phyloP scores from a whole-genome alignment of 2,329 filamentous ascomycete genomes.

The Monilinia polystroma region DNA sequence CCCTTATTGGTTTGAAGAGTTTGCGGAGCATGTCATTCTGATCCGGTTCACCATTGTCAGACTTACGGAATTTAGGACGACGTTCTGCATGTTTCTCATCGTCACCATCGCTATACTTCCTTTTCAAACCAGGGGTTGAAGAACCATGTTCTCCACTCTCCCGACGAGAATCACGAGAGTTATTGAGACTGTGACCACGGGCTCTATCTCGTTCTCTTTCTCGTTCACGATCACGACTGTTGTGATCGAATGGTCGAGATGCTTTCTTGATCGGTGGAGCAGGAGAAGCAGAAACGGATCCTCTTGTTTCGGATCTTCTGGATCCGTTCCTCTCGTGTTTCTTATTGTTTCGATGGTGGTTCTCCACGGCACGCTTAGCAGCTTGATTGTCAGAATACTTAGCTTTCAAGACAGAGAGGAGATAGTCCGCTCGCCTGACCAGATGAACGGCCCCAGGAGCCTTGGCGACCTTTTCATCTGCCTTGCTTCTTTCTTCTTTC shows the following conservation, averaged over 20 bases:
- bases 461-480: slow-evolving; percentile 69
- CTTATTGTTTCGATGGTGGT: slow-evolving; percentile 94
- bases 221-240: slow-evolving; percentile 50
- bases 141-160: slow-evolving; percentile 29
- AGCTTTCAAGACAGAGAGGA: slow-evolving; percentile 88
- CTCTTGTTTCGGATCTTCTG: slow-evolving; percentile 57
- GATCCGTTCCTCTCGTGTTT: slow-evolving; percentile 61
- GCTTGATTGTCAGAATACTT: slow-evolving; percentile 76
- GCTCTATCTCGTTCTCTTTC: slow-evolving; percentile 51
- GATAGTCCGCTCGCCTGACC: slow-evolving; percentile 89
- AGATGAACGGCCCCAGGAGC: slow-evolving; percentile 97
- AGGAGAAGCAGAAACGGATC: slow-evolving; percentile 69
- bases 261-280: slow-evolving; percentile 55
- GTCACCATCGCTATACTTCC: slow-evolving; percentile 57
- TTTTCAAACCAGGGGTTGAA: slow-evolving; percentile 51
- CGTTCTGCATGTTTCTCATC: slow-evolving; percentile 52
- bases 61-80: slow-evolving; percentile 51
- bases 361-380: slow-evolving; percentile 79
- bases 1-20: slow-evolving; percentile 56
- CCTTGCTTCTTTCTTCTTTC: slow-evolving; percentile 85
- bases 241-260: slow-evolving; percentile 42
- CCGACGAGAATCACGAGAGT: slow-evolving; percentile 40
- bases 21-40: slow-evolving; percentile 25
- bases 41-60: slow-evolving; percentile 47
- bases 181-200: slow-evolving; percentile 44